Evolutionary conservation across 2,329 filamentous ascomycete genomes (phyloP).

Genomic region (Emmonsiellopsis sp.): DNA sequence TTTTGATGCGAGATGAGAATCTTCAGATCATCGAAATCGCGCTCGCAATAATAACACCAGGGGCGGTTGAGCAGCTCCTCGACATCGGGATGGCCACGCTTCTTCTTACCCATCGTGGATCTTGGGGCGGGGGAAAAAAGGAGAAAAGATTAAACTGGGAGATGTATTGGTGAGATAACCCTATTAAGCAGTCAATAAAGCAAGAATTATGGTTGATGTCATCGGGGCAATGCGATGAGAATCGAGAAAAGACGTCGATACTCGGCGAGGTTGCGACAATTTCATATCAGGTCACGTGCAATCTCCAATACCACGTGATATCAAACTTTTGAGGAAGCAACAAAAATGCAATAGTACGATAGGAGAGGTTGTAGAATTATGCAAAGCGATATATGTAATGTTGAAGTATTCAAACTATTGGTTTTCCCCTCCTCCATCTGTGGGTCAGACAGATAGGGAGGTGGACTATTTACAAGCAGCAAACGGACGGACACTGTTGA

Average conservation of each 20-base stretch:
- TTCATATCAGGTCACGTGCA: not conserved
- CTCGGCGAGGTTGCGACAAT: not conserved
- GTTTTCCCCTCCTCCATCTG: not conserved
- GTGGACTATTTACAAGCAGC: no score
- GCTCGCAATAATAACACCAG: slow-evolving; percentile 99
- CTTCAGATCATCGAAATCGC: slow-evolving; percentile 95
- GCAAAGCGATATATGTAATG: not conserved
- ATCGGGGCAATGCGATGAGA: not conserved
- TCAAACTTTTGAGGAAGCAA: no score
- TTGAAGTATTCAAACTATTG: not conserved
- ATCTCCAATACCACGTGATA: not conserved
- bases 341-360: not conserved
- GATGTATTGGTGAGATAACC: not conserved
- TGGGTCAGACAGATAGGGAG: no score
- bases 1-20: slow-evolving; percentile 96
- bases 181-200: not conserved
- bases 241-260: not conserved
- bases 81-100: slow-evolving; percentile 73
- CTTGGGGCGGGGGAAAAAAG: not conserved
- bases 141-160: not conserved
- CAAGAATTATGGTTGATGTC: not conserved
- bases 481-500: no score
- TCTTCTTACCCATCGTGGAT: slow-evolving; percentile 71
- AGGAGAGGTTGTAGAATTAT: not conserved
- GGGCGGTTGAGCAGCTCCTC: slow-evolving; percentile 78